A percentile compares a stretch with the other conserved stretches of the same genome.
Conservation (phyloP, 805 yeast species). For the Sugiyamaella lignohabitans region DNA sequence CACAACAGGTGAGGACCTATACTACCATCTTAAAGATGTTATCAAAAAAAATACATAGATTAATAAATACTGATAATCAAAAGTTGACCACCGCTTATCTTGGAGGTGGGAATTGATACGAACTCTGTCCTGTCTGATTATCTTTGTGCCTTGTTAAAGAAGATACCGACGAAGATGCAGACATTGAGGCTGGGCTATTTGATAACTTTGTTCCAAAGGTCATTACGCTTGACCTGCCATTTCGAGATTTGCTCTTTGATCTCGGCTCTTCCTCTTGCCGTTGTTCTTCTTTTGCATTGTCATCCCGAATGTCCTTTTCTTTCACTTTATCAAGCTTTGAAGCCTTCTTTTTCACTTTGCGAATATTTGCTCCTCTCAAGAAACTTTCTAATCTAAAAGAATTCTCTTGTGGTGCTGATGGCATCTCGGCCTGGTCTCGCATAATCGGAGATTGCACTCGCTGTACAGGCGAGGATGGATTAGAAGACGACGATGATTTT, state of each 20-base stretch:
- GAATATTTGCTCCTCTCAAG: constrained; percentile 27
- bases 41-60: too few species aligned
- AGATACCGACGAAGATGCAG: too few species aligned
- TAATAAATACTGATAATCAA: too few species aligned
- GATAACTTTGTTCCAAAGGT: too few species aligned
- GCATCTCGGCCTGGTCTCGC: constrained; percentile 3
- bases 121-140: too few species aligned
- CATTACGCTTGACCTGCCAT: not conserved
- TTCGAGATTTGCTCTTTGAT: too few species aligned
- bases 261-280: not conserved
- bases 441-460: constrained; percentile 5
- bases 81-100: too few species aligned
- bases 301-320: constrained; percentile 7
- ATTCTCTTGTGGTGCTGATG: constrained; percentile 21
- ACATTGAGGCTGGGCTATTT: too few species aligned
- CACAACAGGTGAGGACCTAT: too few species aligned
- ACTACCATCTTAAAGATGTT: too few species aligned
- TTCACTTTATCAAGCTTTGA: constrained; percentile 11
- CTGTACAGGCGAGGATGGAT: not conserved
- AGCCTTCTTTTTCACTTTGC: constrained; percentile 19
- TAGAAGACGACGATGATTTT: constrained; percentile 2
- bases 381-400: constrained; percentile 33
- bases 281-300: not conserved
- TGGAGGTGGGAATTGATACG: too few species aligned
- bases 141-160: too few species aligned